Evolutionary conservation across 371 early-diverging fungal genomes (phyloP), one percentile per base, ranked within the genome.

Genomic region (Mycotypha africana): DNA sequence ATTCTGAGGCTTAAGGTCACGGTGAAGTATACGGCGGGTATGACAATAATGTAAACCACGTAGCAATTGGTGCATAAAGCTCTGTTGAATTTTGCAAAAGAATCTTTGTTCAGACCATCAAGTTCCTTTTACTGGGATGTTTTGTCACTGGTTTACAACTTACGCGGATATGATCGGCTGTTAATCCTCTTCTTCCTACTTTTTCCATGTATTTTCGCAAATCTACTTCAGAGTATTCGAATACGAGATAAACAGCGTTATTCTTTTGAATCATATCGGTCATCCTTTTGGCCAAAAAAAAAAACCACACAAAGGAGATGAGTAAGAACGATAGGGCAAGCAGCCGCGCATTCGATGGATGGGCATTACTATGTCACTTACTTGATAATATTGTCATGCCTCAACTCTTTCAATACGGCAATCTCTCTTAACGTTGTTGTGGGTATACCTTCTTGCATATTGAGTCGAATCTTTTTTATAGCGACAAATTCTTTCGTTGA

Each of bases 391-490:
- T 96, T 92, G 2, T 84, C 78, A 66, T 98, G 97, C 38, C 87
- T 79, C 19, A 98, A 66, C 65, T 95, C 95, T 67, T 94, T 96
- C n/a, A 99, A 77, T 16, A 99, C 64, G 3, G 99, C 92, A 36
- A 99, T 94, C 65, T 99, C 99, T 50, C 99, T 76, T 32, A 99
- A 90, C 21, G 95, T 88, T 0, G 94, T 94, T 5, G 89, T 86
- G 1, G 98, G 95, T 4, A 98, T 89, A 35, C 99, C 99, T 65
- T 97, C 95, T 49, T 89, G 88, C 16, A 87, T 75, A 47, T 91
- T 92, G 2, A 96, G 67, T 17, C 93, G 78, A 47, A 99, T 91
- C 63, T 94, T 93, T 69, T 98, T 98, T 36, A 99, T 53, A 15
- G 99, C 99, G 5, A 98, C 97, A 10, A 88, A 67, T 21, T 63